Evolutionary conservation across 2,329 filamentous ascomycete genomes (phyloP), one percentile per base, ranked within the genome.

Genomic region (Byssoonygena ceratinophila): DNA sequence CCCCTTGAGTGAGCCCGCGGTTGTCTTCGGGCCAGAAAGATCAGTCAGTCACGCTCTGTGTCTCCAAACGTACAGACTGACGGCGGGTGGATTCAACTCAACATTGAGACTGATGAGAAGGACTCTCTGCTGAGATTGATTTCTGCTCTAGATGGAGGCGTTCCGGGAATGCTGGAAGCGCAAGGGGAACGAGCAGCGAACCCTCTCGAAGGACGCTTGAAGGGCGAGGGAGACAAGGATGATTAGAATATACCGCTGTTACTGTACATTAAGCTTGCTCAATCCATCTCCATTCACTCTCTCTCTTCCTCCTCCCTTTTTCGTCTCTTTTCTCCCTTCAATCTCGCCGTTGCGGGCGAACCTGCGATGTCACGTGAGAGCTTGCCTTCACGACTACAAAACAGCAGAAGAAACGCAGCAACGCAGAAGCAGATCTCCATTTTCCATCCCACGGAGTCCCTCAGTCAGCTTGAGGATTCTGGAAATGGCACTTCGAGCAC

Each of bases 101-200:
- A n/a, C n/a, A n/a, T n/a, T n/a, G n/a, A n/a, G n/a, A n/a, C n/a
- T n/a, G n/a, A n/a, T n/a, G n/a, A n/a, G n/a, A n/a, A n/a, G n/a
- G n/a, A n/a, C n/a, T n/a, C n/a, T n/a, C n/a, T n/a, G 47, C 18
- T 48, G 45, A 48, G 25, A 22, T 14, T 50, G 18, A 27, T 43
- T 46, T 41, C 25, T 39, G 37, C 31, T 45, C 27, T 60, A 97
- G 91, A 94, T 97, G 85, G 84, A 92, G 65, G 76, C 78, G 1
- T 97, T 97, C 66, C 83, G 82, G 63, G 79, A 84, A 62, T 97
- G 91, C 70, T 97, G 91, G 91, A 95, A 94, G 71, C 77, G 76
- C 58, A 83, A 94, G 62, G 83, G 88, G 46, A 97, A 97, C 67
- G 83, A 94, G 62, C 74, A 85, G 66, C 80, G 92, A 63, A 96